Evolutionary conservation across 352 stramenopile species (phyloP).

Genomic region (Globisporangium echinulatum): DNA sequence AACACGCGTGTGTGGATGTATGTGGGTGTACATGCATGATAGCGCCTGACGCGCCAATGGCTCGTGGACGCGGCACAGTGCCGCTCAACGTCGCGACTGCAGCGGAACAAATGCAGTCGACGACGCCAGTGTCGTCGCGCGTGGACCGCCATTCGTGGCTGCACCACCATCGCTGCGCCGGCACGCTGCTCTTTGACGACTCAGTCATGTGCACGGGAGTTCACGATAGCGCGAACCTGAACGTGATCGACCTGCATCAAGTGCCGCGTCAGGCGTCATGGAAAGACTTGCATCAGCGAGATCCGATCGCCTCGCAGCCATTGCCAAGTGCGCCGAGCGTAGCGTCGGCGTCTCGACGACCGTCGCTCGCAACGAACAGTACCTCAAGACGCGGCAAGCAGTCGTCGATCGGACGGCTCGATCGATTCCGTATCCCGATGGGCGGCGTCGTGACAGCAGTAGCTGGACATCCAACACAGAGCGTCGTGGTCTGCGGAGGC

Average conservation of each 20-base stretch:
- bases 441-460: conserved; percentile 38
- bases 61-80: background rate
- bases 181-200: conserved; percentile 38
- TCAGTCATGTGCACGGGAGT: conserved; percentile 46
- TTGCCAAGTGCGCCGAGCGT: background rate
- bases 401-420: conserved; percentile 21
- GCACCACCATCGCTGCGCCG: conserved; percentile 39
- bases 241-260: conserved; percentile 47
- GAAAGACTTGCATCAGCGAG: background rate
- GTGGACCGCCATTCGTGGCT: conserved; percentile 42
- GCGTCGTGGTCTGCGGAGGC: conserved; percentile 40
- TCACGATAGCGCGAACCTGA: conserved; percentile 29
- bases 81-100: conserved; percentile 28
- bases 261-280: conserved; percentile 9
- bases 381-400: background rate
- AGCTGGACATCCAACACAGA: conserved; percentile 31
- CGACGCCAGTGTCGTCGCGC: background rate
- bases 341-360: background rate
- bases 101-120: conserved; percentile 15
- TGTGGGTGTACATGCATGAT: background rate
- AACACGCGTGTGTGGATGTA: background rate
- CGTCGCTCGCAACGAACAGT: background rate
- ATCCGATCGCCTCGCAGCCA: background rate
- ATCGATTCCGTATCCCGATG: conserved; percentile 48
- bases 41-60: background rate